Conservation (phyloP, 1,284 basidiomycete species). For the Wallemia mellicola region DNA sequence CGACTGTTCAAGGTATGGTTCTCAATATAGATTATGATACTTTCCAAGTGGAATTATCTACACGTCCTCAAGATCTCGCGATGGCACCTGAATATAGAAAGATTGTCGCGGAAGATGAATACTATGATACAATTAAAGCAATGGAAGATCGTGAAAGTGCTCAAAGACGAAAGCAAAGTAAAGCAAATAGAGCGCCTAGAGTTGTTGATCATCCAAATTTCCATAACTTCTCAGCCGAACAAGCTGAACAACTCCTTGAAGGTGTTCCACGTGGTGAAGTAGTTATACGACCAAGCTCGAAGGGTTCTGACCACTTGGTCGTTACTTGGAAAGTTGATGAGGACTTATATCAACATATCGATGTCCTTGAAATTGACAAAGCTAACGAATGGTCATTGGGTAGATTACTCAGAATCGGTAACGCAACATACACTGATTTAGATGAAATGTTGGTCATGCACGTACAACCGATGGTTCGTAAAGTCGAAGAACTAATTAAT, state of each 20-base stretch:
- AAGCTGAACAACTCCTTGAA: conserved; percentile 70
- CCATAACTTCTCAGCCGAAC: conserved; percentile 71
- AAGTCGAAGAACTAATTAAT: conserved; percentile 78
- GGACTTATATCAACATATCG: conserved; percentile 85
- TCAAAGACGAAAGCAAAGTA: conserved; percentile 51
- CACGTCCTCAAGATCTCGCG: conserved; percentile 35
- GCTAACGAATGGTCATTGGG: conserved; percentile 36
- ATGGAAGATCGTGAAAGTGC: conserved; percentile 43
- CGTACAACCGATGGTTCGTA: conserved; percentile 72
- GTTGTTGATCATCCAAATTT: conserved; percentile 97
- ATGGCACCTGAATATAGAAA: conserved; percentile 34
- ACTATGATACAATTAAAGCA: conserved; percentile 35
- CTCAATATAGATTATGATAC: conserved; percentile 33
- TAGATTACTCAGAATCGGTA: conserved; percentile 37
- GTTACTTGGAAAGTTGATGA: conserved; percentile 99
- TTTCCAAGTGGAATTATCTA: conserved; percentile 47
- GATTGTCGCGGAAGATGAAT: conserved; percentile 28
- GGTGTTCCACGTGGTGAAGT: conserved; percentile 78
- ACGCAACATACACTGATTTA: conserved; percentile 69
- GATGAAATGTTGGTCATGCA: conserved; percentile 96
- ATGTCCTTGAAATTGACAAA: conserved; percentile 53
- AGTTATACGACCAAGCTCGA: conserved; percentile 83
- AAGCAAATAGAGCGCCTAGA: conserved; percentile 43
- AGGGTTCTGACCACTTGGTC: conserved; percentile 73
- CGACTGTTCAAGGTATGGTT: conserved; percentile 53